Conservation (phyloP, 1,284 basidiomycete species). For the Pseudozyma hubeiensis region DNA sequence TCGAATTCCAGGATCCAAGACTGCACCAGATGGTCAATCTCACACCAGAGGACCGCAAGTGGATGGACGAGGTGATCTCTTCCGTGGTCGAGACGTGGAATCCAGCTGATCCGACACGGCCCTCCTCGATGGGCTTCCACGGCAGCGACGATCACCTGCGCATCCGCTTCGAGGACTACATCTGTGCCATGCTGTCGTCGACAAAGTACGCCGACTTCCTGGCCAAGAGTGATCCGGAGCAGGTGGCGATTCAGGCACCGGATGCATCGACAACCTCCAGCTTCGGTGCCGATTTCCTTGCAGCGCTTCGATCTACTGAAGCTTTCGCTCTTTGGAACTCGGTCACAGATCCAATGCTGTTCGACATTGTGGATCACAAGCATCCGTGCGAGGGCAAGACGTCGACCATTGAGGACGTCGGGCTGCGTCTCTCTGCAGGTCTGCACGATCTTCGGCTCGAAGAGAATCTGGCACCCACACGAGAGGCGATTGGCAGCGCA, state of each 20-base stretch:
- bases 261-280: conserved; percentile 37
- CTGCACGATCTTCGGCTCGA: conserved; percentile 65
- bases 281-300: conserved; percentile 63
- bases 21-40: conserved; percentile 82
- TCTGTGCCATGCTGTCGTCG: conserved; percentile 61
- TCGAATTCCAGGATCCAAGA: conserved; percentile 75
- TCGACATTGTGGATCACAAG: conserved; percentile 62
- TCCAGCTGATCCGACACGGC: conserved; percentile 60
- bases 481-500: conserved; percentile 63
- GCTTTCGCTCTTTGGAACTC: conserved; percentile 59
- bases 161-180: conserved; percentile 64
- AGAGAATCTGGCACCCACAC: conserved; percentile 63
- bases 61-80: conserved; percentile 79
- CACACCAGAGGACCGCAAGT: conserved; percentile 93
- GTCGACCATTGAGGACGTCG: conserved; percentile 63
- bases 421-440: conserved; percentile 60
- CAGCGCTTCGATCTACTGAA: conserved; percentile 51
- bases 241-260: conserved; percentile 44
- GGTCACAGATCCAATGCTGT: conserved; percentile 63
- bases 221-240: conserved; percentile 44
- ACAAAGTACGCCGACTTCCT: conserved; percentile 62
- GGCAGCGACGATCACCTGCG: conserved; percentile 67
- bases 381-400: conserved; percentile 66
- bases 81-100: conserved; percentile 66
- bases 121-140: conserved; percentile 63